Percentiles rank a stretch among this genome's conserved stretches.
These are phyloP conservation scores for Trichosporon ovoides DNA, from an alignment of 1,284 basidiomycete genomes.

Conservation along the genomic window DNA sequence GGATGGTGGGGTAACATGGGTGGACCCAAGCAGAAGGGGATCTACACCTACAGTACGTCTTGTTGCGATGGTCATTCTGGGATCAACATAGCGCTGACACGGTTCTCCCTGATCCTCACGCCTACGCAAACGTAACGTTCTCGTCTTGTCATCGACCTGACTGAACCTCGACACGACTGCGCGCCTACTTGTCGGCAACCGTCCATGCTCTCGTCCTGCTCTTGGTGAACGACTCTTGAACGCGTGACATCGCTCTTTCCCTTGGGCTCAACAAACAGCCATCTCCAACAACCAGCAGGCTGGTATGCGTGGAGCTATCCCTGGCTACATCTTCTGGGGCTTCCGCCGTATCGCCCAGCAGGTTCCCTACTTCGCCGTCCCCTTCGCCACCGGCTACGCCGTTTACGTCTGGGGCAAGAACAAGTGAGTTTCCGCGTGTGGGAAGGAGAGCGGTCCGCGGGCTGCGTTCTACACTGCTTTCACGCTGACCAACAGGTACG, in stretches of 20 bases:
- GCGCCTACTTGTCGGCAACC: too few species aligned
- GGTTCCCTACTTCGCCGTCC: slow-evolving; percentile 72
- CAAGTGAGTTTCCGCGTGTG: slow-evolving; percentile 39
- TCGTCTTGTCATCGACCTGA: not conserved
- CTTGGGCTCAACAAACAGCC: slow-evolving; percentile 51
- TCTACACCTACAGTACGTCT: slow-evolving; percentile 71
- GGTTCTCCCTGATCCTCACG: not conserved
- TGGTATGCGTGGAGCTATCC: slow-evolving; percentile 64
- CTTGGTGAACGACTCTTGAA: not conserved
- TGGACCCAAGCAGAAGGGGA: slow-evolving; percentile 68
- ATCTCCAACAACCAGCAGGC: slow-evolving; percentile 75
- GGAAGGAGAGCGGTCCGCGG: not conserved
- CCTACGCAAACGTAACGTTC: not conserved
- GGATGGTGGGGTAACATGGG: slow-evolving; percentile 87
- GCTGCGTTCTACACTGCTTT: too few species aligned
- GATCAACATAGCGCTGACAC: slow-evolving; percentile 6
- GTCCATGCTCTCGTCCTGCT: not conserved
- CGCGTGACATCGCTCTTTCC: not conserved
- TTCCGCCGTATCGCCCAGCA: slow-evolving; percentile 70
- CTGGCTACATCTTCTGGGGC: slow-evolving; percentile 79
- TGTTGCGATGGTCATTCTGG: not conserved
- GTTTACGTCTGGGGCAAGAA: slow-evolving; percentile 77
- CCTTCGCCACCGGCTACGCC: slow-evolving; percentile 70
- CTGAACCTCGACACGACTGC: not conserved
- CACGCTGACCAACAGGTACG: slow-evolving; percentile 31